A percentile compares a stretch with the other conserved stretches of the same genome.
Conservation (phyloP, 495 filamentous ascomycete species). For the Friedmanniomyces endolithicus region DNA sequence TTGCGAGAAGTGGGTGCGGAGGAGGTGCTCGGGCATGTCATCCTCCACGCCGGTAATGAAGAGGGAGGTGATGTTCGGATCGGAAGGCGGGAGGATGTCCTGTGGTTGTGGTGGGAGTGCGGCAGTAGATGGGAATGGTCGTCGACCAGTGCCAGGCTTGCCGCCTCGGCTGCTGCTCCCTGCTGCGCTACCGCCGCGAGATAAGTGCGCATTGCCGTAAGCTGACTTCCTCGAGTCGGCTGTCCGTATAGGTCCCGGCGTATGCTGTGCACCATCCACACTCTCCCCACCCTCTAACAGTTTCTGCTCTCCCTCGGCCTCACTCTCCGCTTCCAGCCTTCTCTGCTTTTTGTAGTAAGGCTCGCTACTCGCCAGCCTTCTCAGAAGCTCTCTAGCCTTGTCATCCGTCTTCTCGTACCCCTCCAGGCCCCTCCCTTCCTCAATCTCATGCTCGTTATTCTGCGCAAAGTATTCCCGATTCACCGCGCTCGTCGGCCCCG, state of each 20-base stretch:
- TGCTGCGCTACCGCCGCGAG: background rate
- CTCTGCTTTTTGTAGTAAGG: conserved; percentile 84
- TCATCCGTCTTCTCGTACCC: conserved; percentile 96
- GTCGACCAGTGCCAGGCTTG: conserved; percentile 31
- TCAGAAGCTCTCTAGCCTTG: conserved; percentile 78
- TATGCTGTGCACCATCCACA: conserved; percentile 9
- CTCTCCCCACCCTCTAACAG: conserved; percentile 26
- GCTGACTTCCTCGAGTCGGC: conserved; percentile 23
- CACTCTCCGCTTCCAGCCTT: conserved; percentile 42
- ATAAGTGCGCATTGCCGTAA: conserved; percentile 11
- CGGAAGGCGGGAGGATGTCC: conserved; percentile 72
- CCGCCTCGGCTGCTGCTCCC: background rate
- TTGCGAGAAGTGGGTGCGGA: conserved; percentile 78
- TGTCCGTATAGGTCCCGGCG: conserved; percentile 30
- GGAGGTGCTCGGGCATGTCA: conserved; percentile 79
- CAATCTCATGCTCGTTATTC: conserved; percentile 87
- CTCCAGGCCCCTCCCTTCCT: conserved; percentile 70
- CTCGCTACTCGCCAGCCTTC: conserved; percentile 76
- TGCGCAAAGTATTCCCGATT: conserved; percentile 97
- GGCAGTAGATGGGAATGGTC: conserved; percentile 53
- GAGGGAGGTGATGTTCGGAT: conserved; percentile 74
- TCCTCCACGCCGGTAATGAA: conserved; percentile 95
- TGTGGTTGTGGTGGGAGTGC: conserved; percentile 66
- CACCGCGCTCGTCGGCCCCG: conserved; percentile 76
- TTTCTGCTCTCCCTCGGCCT: conserved; percentile 38